Percentiles rank a stretch among this genome's conserved stretches.
Conservation (phyloP, 1,284 basidiomycete genomes). For the Malassezia dermatis region DNA sequence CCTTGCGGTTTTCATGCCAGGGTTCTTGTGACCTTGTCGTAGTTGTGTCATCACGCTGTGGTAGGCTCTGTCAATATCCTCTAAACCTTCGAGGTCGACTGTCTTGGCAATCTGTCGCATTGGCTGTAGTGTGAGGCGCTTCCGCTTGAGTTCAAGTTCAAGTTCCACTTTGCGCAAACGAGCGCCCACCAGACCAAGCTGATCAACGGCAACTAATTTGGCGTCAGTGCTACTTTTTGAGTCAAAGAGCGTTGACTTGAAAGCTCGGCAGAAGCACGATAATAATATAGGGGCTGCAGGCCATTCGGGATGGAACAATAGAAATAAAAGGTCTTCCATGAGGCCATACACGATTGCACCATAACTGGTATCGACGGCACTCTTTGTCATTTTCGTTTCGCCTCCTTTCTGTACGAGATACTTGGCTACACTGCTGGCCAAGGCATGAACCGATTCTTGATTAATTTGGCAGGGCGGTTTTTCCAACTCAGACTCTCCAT, state of each 20-base stretch:
- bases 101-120: background rate
- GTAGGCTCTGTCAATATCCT: conserved; percentile 57
- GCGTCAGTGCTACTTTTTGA: conserved; percentile 54
- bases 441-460: conserved; percentile 9
- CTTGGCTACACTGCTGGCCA: conserved; percentile 61
- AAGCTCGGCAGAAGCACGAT: conserved; percentile 30
- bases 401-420: conserved; percentile 61
- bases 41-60: conserved; percentile 58
- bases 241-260: conserved; percentile 55
- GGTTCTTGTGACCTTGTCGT: conserved; percentile 48
- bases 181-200: conserved; percentile 81
- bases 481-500: background rate
- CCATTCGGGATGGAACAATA: conserved; percentile 91
- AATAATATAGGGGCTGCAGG: conserved; percentile 71
- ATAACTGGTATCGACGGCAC: conserved; percentile 52
- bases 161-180: conserved; percentile 54
- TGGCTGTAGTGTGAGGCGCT: background rate
- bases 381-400: conserved; percentile 31
- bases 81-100: conserved; percentile 53
- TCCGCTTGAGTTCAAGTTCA: background rate
- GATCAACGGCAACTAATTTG: conserved; percentile 78
- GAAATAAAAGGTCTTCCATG: conserved; percentile 73
- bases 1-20: conserved; percentile 22
- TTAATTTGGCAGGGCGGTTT: conserved; percentile 1
- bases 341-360: conserved; percentile 79